Percentiles rank a stretch among this genome's conserved stretches.
These are phyloP conservation scores for Macrophomina phaseolina DNA, from an alignment of 2,329 filamentous ascomycete species.

Conservation along the genomic window DNA sequence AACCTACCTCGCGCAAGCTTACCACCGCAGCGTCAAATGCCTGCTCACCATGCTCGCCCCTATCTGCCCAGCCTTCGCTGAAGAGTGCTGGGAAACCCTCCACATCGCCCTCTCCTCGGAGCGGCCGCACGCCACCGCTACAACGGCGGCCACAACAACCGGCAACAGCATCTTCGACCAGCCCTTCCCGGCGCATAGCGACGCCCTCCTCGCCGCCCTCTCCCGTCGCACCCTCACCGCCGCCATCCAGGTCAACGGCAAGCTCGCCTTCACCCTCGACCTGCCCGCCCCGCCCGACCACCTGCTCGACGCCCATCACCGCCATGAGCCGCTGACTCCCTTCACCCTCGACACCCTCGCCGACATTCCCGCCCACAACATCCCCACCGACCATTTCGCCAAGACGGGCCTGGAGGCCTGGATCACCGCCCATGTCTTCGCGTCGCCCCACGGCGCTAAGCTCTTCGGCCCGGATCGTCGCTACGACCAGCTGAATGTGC, in stretches of 20 bases:
- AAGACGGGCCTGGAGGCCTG: constrained; percentile 60
- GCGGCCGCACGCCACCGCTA: constrained; percentile 28
- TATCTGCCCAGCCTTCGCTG: constrained; percentile 78
- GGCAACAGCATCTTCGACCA: constrained; percentile 49
- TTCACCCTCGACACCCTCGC: neutral
- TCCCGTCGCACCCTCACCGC: constrained; percentile 60
- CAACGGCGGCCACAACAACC: constrained; percentile 24
- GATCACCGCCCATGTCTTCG: constrained; percentile 66
- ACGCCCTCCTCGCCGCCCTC: constrained; percentile 59
- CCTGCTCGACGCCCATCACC: constrained; percentile 69
- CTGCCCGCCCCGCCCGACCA: constrained; percentile 39
- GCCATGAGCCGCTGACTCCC: neutral
- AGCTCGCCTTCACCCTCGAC: constrained; percentile 66
- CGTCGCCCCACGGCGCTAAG: constrained; percentile 64
- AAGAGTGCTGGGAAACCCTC: constrained; percentile 77
- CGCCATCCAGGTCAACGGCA: constrained; percentile 82
- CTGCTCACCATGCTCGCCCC: constrained; percentile 78
- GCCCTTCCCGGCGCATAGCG: constrained; percentile 61
- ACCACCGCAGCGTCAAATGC: constrained; percentile 40
- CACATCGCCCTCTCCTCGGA: constrained; percentile 38
- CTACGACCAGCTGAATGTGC: neutral
- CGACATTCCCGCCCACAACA: neutral
- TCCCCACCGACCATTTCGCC: constrained; percentile 32
- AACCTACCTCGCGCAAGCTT: constrained; percentile 57
- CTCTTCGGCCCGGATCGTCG: constrained; percentile 57